Base-by-base conservation (phyloP, 2,329 filamentous ascomycete species). In the Hysterium pulicare region DNA sequence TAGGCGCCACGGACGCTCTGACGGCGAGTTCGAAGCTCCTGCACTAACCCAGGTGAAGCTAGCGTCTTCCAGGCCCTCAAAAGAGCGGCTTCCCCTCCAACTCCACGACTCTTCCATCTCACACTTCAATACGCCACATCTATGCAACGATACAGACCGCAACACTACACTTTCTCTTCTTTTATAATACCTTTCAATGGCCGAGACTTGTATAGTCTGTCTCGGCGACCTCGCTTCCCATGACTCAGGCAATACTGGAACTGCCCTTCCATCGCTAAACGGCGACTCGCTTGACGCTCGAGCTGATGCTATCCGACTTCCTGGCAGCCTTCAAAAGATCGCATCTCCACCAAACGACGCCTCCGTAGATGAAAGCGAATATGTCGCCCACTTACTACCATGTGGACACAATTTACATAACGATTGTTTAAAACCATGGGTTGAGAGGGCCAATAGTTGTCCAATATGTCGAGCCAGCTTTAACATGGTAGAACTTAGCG, bases 361-460 rank as follows among this genome's bases (percentile, higher is more conserved):
- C 38, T 46, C 41, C 10, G 30, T 41, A 24, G 57, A 62, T 43
- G 72, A 78, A 47, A 69, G 74, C 45, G 75, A 78, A 43, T 58
- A 72, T 49, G 77, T 84, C 56, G 81, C 81, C 45, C 79, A 82
- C 58, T 61, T 84, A 21, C 64, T 83, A 46, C 84, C 89, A 35
- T 98, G 93, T 69, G 87, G 88, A 45, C 94, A 98, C 74, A 80
- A 90, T 55, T 76, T 98, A 55, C 93, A 98, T 71, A 85, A 98
- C 71, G 83, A 86, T 40, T 98, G 93, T 68, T 78, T 98, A 54
- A 86, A 86, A 57, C 88, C 90, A 55, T 98, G 93, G 93, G 89
- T 91, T 34, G 88, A 94, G 70, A 86, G 94, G 67, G 91, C 93
- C 50, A 98, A 97, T 70, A 96, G 90, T 64, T 98, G 93, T 68